Evolutionary conservation across 2,329 filamentous ascomycete genomes (phyloP), one percentile per base, ranked within the genome.

Genomic region (Fusarium sp.): DNA sequence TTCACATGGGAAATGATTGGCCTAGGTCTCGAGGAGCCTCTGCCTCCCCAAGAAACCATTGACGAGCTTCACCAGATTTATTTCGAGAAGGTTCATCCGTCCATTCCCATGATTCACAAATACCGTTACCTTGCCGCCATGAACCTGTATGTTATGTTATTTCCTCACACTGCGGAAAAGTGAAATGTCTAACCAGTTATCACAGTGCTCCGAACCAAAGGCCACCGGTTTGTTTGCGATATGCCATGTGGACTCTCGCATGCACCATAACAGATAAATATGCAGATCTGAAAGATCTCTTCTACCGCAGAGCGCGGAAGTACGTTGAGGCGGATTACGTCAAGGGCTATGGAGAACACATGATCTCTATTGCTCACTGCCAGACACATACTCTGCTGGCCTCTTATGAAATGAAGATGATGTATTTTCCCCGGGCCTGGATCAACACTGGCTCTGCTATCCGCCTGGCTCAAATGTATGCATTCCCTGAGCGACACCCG

Each of bases 391-490:
- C 91, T 32, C 85, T 98, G 26, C 87, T 97, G 54, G 90, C 91
- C 11, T 91, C 89, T 1, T 98, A 97, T 78, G 96, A 99, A 82
- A 98, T 98, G 86, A 98, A 96, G 84, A 93, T 94, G 88, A 98
- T 98, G 94, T 97, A 95, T 81, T 98, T 98, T 77, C 96, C 96
- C 3, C 88, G 96, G 74, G 96, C 96, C 2, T 98, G 96, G 96
- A 90, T 98, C 84, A 98, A 94, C 75, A 92, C 94, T 6, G 96
- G 96, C 28, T 88, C 93, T 70, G 93, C 93, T 9, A 90, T 92
- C n/a, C 90, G 96, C 57, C 83, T 98, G 61, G 90, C 90, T 57
- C 92, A 97, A 79, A 98, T 98, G 96, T 91, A 80, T 81, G 88
- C 81, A 26, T 8, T 8, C 22, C 28, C 38, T 39, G 38, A 42